Evolutionary conservation across 345 rosid genomes (phyloP), one percentile per base, ranked within the genome.

Genomic region (Dipteronia dyeriana): DNA sequence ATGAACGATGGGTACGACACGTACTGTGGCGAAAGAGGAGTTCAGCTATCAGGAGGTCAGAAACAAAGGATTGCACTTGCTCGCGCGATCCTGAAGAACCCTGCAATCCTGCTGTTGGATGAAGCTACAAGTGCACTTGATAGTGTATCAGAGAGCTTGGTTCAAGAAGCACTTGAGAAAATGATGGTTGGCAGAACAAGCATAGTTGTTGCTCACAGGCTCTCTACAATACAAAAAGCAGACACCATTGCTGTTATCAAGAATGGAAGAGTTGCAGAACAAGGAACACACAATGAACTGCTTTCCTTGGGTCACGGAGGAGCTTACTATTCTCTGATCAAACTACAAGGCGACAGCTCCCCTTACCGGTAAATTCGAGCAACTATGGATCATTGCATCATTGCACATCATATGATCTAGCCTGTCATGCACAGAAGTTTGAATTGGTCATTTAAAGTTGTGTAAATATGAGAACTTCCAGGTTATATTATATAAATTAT

Each of bases 101-200:
- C 94, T 11, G 71, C 84, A 57, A 86, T 93, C 83, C 84, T 93
- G 12, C 79, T 91, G 54, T 79, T 91, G 23, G 97, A 93, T 34
- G 97, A 93, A 76, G 94, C 97, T 0, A 91, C 97, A 0, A 91
- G 98, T 68, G 94, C 94, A 16, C 87, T 89, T 10, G 92, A 91
- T 68, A 91, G 89, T 53, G 78, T 86, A 5, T 91, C 92, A 7
- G 92, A 89, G 54, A 86, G 80, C 76, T 68, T 86, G 56, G 89
- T 87, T 66, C 91, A 91, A 79, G 90, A 81, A 75, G 88, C 92
- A 61, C 90, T 89, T 2, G 94, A 87, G 85, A 91, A 87, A 81
- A 87, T 91, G 91, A 85, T 87, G 94, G 88, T 77, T 7, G 80
- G 77, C 3, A 79, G 90, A 77, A 85, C 92, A 39, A 86, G 92